These are phyloP conservation scores for Trichodelitschia bisporula DNA, from an alignment of 495 filamentous ascomycete genomes.

Conservation along the genomic window DNA sequence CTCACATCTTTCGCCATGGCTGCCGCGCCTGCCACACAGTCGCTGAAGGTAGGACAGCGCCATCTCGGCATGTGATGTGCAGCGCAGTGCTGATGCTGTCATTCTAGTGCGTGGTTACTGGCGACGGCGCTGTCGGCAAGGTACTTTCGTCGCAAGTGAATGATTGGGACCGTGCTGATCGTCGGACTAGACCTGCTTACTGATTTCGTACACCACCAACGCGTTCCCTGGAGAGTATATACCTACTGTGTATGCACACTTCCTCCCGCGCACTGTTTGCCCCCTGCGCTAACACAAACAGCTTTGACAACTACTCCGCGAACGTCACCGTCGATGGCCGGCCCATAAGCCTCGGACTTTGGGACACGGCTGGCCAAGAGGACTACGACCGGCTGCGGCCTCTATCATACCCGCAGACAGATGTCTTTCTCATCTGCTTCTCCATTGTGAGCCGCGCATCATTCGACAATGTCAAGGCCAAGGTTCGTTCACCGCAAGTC, in stretches of 20 bases:
- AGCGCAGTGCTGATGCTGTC: constrained; percentile 1
- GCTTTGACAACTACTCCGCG: constrained; percentile 97
- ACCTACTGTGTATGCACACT: constrained; percentile 69
- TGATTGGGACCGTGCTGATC: background rate
- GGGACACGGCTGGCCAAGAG: constrained; percentile 98
- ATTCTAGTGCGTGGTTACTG: constrained; percentile 81
- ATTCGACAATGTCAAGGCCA: constrained; percentile 92
- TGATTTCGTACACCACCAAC: constrained; percentile 98
- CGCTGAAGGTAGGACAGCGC: constrained; percentile 34
- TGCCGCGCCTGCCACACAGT: constrained; percentile 43
- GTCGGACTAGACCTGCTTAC: constrained; percentile 62
- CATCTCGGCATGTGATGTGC: background rate
- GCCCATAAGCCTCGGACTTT: constrained; percentile 86
- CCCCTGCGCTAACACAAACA: constrained; percentile 15
- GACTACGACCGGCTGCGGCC: constrained; percentile 92
- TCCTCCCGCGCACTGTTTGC: constrained; percentile 2
- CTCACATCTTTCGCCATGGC: constrained; percentile 35
- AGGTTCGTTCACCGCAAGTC: constrained; percentile 25
- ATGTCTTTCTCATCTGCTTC: constrained; percentile 97
- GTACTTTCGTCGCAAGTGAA: constrained; percentile 24
- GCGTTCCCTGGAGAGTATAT: constrained; percentile 98
- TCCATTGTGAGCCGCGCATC: constrained; percentile 93
- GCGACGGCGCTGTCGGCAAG: constrained; percentile 97
- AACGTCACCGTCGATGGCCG: constrained; percentile 96
- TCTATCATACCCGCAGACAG: constrained; percentile 91